A percentile compares a stretch with the other conserved stretches of the same genome.
These are phyloP conservation scores for Fraxinus nigra DNA, from an alignment of 305 asterid genomes.

Conservation along the genomic window DNA sequence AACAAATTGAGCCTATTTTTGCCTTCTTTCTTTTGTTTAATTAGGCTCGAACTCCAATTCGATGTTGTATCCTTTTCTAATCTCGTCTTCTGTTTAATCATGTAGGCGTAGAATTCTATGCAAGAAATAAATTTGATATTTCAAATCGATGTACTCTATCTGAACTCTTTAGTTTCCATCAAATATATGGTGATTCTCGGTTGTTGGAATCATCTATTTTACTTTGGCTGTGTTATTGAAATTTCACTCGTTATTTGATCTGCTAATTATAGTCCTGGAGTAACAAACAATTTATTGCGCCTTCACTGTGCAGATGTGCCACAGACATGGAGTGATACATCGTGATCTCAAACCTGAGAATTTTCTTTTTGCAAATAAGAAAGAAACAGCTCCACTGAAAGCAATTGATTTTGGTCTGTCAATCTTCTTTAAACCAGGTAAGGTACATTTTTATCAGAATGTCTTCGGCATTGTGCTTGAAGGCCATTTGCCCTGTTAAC, in stretches of 20 bases:
- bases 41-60: neutral
- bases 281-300: constrained; percentile 13
- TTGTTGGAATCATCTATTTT: constrained; percentile 7
- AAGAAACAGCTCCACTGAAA: constrained; percentile 62
- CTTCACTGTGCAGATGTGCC: constrained; percentile 54
- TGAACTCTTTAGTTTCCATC: neutral
- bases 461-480: neutral
- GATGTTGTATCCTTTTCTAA: neutral
- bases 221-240: neutral
- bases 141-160: neutral
- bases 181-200: constrained; percentile 18
- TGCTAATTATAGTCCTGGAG: neutral
- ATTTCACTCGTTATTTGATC: neutral
- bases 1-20: neutral
- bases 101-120: neutral
- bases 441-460: constrained; percentile 1
- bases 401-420: constrained; percentile 79
- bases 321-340: constrained; percentile 71
- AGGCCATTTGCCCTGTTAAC: neutral
- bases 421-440: constrained; percentile 70
- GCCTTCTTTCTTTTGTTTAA: neutral
- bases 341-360: constrained; percentile 83
- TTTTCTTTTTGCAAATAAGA: constrained; percentile 67
- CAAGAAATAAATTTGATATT: neutral
- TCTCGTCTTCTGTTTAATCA: neutral